These are phyloP conservation scores for Penicillium bovifimosum DNA, from an alignment of 495 filamentous ascomycete species.

Conservation along the genomic window DNA sequence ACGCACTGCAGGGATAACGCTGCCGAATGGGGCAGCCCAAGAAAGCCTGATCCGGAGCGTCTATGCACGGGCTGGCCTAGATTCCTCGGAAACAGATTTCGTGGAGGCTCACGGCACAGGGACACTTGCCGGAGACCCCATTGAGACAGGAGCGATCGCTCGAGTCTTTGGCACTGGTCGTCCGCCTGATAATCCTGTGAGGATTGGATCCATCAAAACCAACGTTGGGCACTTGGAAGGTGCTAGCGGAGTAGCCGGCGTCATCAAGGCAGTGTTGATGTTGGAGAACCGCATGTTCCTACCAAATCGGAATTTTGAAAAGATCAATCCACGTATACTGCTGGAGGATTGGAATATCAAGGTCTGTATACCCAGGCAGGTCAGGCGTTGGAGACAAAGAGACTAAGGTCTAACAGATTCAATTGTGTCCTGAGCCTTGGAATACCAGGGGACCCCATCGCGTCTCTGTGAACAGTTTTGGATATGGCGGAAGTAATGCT, in stretches of 20 bases:
- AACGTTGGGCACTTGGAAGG: conserved; percentile 38
- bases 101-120: conserved; percentile 48
- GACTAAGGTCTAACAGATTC: conserved; percentile 13
- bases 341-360: conserved; percentile 27
- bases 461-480: conserved; percentile 34
- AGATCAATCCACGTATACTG: conserved; percentile 22
- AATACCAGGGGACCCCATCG: conserved; percentile 19
- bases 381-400: neutral
- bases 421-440: conserved; percentile 18
- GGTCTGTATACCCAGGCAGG: conserved; percentile 4
- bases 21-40: conserved; percentile 54
- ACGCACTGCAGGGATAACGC: conserved; percentile 23
- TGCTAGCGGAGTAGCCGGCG: conserved; percentile 27
- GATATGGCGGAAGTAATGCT: conserved; percentile 37
- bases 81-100: conserved; percentile 17
- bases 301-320: conserved; percentile 27
- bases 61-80: conserved; percentile 44
- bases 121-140: conserved; percentile 55
- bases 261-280: conserved; percentile 32
- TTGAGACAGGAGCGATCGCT: conserved; percentile 51
- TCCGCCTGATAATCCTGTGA: conserved; percentile 1
- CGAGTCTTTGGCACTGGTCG: conserved; percentile 13
- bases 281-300: conserved; percentile 28
- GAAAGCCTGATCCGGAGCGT: conserved; percentile 47
- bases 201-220: conserved; percentile 33